Conservation (phyloP, 2,329 filamentous ascomycete genomes). For the Colletotrichum orchidophilum region DNA sequence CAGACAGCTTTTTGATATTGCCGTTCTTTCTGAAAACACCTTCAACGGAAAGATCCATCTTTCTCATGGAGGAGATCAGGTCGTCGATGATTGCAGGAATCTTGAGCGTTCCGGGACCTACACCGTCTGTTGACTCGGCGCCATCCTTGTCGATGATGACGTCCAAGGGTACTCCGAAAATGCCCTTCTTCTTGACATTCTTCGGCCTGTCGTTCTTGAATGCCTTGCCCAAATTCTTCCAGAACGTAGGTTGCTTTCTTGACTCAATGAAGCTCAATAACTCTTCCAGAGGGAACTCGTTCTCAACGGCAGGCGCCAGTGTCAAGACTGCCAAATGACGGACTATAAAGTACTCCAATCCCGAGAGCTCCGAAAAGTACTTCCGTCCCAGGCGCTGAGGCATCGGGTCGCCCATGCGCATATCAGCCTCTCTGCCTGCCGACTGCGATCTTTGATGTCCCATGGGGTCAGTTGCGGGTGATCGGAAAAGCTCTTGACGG, state of each 20-base stretch:
- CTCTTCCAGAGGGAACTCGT: conserved; percentile 93
- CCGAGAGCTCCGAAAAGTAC: conserved; percentile 96
- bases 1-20: conserved; percentile 93
- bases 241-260: conserved; percentile 88
- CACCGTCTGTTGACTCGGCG: conserved; percentile 96
- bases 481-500: conserved; percentile 72
- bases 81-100: conserved; percentile 97
- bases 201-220: conserved; percentile 88
- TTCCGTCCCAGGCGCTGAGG: conserved; percentile 71
- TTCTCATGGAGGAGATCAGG: conserved; percentile 91
- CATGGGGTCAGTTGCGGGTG: conserved; percentile 63
- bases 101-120: conserved; percentile 88
- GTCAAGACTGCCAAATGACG: conserved; percentile 93
- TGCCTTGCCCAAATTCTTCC: conserved; percentile 97
- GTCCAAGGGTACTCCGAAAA: conserved; percentile 91
- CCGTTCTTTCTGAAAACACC: conserved; percentile 99
- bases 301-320: conserved; percentile 91
- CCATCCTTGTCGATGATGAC: conserved; percentile 91
- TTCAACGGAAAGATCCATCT: conserved; percentile 99
- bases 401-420: conserved; percentile 62
- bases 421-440: conserved; percentile 59
- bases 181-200: conserved; percentile 86
- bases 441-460: conserved; percentile 73
- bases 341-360: conserved; percentile 96
- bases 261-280: conserved; percentile 92